A percentile compares a stretch with the other conserved stretches of the same genome.
phyloP scores from a whole-genome alignment of 169 alveolate species.

The Eimeria sp. region DNA sequence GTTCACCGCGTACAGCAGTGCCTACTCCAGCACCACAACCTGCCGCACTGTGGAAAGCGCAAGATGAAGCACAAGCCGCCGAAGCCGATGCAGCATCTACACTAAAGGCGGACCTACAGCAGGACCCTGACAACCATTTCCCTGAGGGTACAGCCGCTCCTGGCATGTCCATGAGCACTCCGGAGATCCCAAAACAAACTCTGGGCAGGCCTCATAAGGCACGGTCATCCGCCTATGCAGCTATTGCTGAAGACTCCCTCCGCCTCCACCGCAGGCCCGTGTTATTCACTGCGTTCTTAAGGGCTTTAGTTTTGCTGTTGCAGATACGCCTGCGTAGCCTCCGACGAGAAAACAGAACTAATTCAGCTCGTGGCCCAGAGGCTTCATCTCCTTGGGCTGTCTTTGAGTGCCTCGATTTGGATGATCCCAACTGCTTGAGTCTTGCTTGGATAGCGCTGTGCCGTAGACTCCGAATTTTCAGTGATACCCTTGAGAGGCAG shows the following conservation, averaged over 20 bases:
- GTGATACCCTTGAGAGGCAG: conserved; percentile 43
- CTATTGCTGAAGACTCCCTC: conserved; percentile 41
- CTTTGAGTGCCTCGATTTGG: neutral
- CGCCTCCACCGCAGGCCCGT: conserved; percentile 61
- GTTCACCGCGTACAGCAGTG: neutral
- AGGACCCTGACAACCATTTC: neutral
- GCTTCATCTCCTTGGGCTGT: neutral
- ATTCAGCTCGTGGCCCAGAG: neutral
- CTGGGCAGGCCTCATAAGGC: neutral
- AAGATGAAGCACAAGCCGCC: neutral
- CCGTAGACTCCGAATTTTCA: conserved; percentile 40
- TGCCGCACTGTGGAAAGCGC: neutral
- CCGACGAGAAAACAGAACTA: neutral
- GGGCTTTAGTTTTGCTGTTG: conserved; percentile 34
- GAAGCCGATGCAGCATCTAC: neutral
- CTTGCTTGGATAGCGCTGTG: conserved; percentile 61
- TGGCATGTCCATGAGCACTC: neutral
- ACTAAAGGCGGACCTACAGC: neutral
- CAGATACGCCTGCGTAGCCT: conserved; percentile 47
- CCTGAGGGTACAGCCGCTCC: neutral
- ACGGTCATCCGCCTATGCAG: neutral
- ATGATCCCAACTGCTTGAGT: conserved; percentile 35
- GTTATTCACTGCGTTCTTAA: conserved; percentile 41
- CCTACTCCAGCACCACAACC: neutral
- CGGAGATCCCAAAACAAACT: neutral